These are phyloP conservation scores for Pyrenophora tritici-repentis DNA, from an alignment of 2,329 filamentous ascomycete species.

Conservation along the genomic window DNA sequence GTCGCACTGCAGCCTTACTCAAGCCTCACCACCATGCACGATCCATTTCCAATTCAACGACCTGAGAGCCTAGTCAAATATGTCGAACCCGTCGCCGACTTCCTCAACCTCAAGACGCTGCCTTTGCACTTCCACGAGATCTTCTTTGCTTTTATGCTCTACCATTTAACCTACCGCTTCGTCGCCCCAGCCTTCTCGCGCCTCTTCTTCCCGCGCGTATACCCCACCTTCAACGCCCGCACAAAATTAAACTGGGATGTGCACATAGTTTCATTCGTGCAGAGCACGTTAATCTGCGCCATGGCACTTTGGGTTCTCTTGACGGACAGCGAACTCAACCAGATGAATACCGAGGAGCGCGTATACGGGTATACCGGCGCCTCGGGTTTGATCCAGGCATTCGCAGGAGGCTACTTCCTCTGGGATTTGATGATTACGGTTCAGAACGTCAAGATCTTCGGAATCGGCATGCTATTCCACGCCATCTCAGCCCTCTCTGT, in stretches of 20 bases:
- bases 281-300: slow-evolving; percentile 72
- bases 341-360: slow-evolving; percentile 69
- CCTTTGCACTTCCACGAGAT: slow-evolving; percentile 81
- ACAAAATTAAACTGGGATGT: slow-evolving; percentile 83
- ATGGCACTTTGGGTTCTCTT: slow-evolving; percentile 75
- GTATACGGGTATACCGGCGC: slow-evolving; percentile 79
- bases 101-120: slow-evolving; percentile 66
- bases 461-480: slow-evolving; percentile 76
- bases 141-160: slow-evolving; percentile 66
- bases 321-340: slow-evolving; percentile 67
- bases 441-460: slow-evolving; percentile 72
- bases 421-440: slow-evolving; percentile 78
- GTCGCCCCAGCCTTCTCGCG: slow-evolving; percentile 71
- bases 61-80: slow-evolving; percentile 61
- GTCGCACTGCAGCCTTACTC: slow-evolving; percentile 13
- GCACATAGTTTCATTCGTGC: slow-evolving; percentile 81
- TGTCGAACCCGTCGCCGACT: slow-evolving; percentile 68
- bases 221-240: slow-evolving; percentile 63
- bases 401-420: slow-evolving; percentile 81
- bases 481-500: slow-evolving; percentile 74
- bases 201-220: slow-evolving; percentile 65
- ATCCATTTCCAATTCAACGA: slow-evolving; percentile 68
- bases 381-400: slow-evolving; percentile 72
- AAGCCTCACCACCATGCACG: slow-evolving; percentile 62
- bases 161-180: slow-evolving; percentile 69